Evolutionary conservation across 306 rosid genomes (phyloP), one percentile per base, ranked within the genome.

Genomic region (Datisca glomerata): DNA sequence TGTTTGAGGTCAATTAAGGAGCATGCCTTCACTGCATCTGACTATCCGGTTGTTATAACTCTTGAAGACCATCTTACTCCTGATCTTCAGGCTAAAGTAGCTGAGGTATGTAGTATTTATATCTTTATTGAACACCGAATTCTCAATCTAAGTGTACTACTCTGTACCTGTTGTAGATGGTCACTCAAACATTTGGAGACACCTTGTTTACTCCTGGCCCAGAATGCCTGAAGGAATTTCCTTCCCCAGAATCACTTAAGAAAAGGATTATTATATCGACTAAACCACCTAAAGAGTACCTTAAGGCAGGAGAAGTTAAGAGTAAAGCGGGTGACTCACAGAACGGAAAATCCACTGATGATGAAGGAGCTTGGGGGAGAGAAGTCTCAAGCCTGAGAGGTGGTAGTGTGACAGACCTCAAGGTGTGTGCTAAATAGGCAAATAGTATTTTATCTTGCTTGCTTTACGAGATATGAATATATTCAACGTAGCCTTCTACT

Each of bases 221-320:
- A 5, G 98, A 91, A 46, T 49, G 64, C 68, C 50, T 80, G 59
- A 69, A 62, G 66, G 92, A 91, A 50, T 91, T 91, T 64, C 98
- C 81, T 61, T 80, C 98, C 45, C 98, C 98, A 1, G 98, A 69
- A 47, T 80, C 78, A 37, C 68, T 91, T 21, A 91, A 78, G 68
- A 69, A 23, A 61, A 80, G 69, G 59, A 77, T 91, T 53, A 85
- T 91, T 19, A 73, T 91, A 61, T 91, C 98, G 32, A 91, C 98
- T 40, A 91, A 91, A 67, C 98, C 98, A n/a, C 98, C 98, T 43
- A 76, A 78, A 66, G 92, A 91, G 63, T 91, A 91, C 70, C 96
- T 75, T 42, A 82, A 65, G 67, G 63, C 65, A 18, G 79, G 79
- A 56, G 89, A 66, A 27, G 74, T 3, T 13, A 68, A n/a, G n/a